A percentile compares a stretch with the other conserved stretches of the same genome.
Evolutionary conservation across 2,329 filamentous ascomycete species (phyloP).

Genomic region (Pezicula carpinea): DNA sequence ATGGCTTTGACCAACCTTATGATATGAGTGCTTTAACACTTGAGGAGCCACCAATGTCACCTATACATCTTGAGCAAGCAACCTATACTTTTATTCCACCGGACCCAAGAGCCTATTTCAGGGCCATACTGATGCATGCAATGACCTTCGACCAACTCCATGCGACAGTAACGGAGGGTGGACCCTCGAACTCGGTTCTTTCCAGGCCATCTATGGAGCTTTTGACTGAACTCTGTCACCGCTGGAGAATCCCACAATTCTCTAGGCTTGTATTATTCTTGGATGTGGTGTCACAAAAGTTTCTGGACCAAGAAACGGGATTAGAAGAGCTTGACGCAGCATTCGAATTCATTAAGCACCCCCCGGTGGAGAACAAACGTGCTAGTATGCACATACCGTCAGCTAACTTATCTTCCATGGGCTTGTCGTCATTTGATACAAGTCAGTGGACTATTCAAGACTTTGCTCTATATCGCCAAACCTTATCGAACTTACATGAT

Average conservation of each 20-base stretch:
- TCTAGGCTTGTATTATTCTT: constrained; percentile 76
- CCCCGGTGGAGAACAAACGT: constrained; percentile 57
- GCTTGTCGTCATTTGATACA: constrained; percentile 51
- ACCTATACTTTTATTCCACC: constrained; percentile 87
- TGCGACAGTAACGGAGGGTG: constrained; percentile 40
- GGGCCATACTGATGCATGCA: constrained; percentile 73
- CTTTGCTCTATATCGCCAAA: constrained; percentile 66
- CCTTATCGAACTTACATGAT: constrained; percentile 72
- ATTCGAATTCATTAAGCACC: constrained; percentile 76
- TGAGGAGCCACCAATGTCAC: constrained; percentile 19
- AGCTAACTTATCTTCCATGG: constrained; percentile 47
- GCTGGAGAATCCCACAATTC: constrained; percentile 85
- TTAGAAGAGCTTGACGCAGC: constrained; percentile 78
- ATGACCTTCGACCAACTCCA: constrained; percentile 61
- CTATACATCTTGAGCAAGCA: constrained; percentile 47
- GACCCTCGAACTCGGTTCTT: constrained; percentile 39
- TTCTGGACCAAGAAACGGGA: constrained; percentile 74
- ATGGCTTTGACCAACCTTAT: constrained; percentile 35
- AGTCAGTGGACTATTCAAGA: constrained; percentile 66
- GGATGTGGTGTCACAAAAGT: constrained; percentile 82
- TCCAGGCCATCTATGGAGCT: constrained; percentile 79
- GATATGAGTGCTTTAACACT: constrained; percentile 28
- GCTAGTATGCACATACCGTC: constrained; percentile 24
- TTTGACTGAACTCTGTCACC: constrained; percentile 75
- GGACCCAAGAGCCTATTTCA: constrained; percentile 78